Evolutionary conservation across 1,139 yeast species (phyloP), one percentile per base, ranked within the genome.

Genomic region (Candida labiduridarum): DNA sequence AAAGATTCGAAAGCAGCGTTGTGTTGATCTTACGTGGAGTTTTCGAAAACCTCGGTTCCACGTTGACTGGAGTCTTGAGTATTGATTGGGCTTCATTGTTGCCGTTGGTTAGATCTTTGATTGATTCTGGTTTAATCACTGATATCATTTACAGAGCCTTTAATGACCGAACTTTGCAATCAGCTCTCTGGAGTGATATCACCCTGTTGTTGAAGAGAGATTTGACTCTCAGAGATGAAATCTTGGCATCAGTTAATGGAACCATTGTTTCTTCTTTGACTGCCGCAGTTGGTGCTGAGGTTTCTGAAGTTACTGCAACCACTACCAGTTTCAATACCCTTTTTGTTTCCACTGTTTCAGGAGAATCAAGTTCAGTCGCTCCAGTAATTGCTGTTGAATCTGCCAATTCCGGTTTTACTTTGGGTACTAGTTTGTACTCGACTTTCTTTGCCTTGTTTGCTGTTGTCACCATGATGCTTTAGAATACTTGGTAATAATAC

Each of bases 1-100:
- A 63, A 4, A 50, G 58, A 47, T 71, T 71, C 59, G 71, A 68
- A 55, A 57, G 58, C 33, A 62, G 61, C n/a, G 60, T 67, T 22
- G 71, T 62, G 14, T 51, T 54, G 25, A 55, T 70, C 31, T 55
- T 70, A 46, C 59, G 58, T 49, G 72, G 68, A 33, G 60, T 63
- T 35, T 59, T 69, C 48, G 56, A 59, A 48, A 59, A 66, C 56
- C 50, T 69, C 22, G 51, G 48, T n/a, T 46, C 55, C 5, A 43
- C 47, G 29, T 42, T 47, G 27, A 31, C 43, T 48, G 66, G 67
- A 12, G 46, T 61, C 40, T 49, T 57, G 31, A 56, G 57, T 14
- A 27, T 56, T 30, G 52, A 61, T 46, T 62, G 64, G 53, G 41
- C 66, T 30, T 55, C 62, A 25, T 55, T 67, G 35, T 51, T 52